A percentile compares a stretch with the other conserved stretches of the same genome.
Evolutionary conservation across 2,329 filamentous ascomycete species (phyloP).

Genomic region (Leptographium galeiforme): DNA sequence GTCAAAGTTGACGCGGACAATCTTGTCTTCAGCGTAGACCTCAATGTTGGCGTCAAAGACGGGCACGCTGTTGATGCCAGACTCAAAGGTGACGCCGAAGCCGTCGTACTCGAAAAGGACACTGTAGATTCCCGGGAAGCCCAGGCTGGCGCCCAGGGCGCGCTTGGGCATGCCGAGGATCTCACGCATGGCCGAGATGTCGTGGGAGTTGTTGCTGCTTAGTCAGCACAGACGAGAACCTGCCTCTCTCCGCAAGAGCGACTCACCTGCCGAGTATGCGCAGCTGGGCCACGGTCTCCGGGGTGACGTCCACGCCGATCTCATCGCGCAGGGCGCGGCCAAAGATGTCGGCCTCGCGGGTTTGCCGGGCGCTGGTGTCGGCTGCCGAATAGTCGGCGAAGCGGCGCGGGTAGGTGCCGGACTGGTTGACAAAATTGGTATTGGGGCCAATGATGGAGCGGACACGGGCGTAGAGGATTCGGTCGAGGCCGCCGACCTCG

Average conservation of each 20-base stretch:
- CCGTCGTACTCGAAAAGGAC: conserved; percentile 29
- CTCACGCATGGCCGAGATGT: conserved; percentile 41
- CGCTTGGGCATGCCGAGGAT: conserved; percentile 32
- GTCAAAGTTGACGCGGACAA: conserved; percentile 39
- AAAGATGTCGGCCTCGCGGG: conserved; percentile 14
- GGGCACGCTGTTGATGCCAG: conserved; percentile 38
- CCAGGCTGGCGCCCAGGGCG: conserved; percentile 23
- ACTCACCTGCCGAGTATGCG: conserved; percentile 12
- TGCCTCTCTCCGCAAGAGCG: background rate
- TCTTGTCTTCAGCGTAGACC: conserved; percentile 39
- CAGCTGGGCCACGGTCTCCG: conserved; percentile 15
- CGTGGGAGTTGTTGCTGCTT: conserved; percentile 34
- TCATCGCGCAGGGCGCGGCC: conserved; percentile 18
- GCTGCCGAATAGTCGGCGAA: conserved; percentile 25
- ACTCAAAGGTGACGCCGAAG: conserved; percentile 44
- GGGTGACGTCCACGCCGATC: conserved; percentile 17
- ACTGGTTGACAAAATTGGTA: conserved; percentile 30
- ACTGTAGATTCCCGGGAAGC: conserved; percentile 18
- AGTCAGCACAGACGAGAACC: background rate
- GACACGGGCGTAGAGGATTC: conserved; percentile 41
- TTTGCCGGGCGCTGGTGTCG: conserved; percentile 13
- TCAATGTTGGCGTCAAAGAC: conserved; percentile 38
- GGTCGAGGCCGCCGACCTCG: conserved; percentile 36
- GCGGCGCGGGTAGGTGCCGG: conserved; percentile 30
- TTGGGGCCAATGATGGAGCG: conserved; percentile 37